Evolutionary conservation across 495 filamentous ascomycete genomes (phyloP).

Genomic region (Beverwykella pulmonaria): DNA sequence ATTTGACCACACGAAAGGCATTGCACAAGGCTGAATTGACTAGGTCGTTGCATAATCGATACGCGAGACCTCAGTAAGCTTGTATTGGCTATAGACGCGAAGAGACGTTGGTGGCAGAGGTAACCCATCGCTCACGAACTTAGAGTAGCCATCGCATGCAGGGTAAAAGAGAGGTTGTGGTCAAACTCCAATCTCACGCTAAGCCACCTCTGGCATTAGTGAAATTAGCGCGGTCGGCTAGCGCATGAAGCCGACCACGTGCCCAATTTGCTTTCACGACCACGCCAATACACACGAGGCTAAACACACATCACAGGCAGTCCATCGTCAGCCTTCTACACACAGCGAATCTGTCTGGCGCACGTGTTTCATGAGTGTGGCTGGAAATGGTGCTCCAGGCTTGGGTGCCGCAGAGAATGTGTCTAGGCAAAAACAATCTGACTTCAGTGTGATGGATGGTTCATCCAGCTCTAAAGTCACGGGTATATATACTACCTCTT

Average conservation of each 20-base stretch:
- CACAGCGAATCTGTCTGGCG: background rate
- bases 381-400: conserved; percentile 37
- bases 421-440: conserved; percentile 19
- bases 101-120: background rate
- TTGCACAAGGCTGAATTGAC: conserved; percentile 30
- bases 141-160: no score
- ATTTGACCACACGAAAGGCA: conserved; percentile 23
- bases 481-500: conserved; percentile 50
- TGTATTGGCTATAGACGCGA: conserved; percentile 2
- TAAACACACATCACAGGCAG: conserved; percentile 11
- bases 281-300: background rate
- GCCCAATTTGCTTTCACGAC: conserved; percentile 11
- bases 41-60: background rate
- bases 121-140: no score
- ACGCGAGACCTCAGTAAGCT: background rate
- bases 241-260: conserved; percentile 1
- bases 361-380: conserved; percentile 30
- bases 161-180: no score
- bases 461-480: conserved; percentile 74
- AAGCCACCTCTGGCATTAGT: background rate
- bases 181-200: background rate
- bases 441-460: conserved; percentile 43
- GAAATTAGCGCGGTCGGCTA: no score
- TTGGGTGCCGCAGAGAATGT: conserved; percentile 35
- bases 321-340: background rate